Percentiles rank a stretch among this genome's conserved stretches.
Conservation (phyloP, 768 basidiomycete species). For the Termitomyces sp. region DNA sequence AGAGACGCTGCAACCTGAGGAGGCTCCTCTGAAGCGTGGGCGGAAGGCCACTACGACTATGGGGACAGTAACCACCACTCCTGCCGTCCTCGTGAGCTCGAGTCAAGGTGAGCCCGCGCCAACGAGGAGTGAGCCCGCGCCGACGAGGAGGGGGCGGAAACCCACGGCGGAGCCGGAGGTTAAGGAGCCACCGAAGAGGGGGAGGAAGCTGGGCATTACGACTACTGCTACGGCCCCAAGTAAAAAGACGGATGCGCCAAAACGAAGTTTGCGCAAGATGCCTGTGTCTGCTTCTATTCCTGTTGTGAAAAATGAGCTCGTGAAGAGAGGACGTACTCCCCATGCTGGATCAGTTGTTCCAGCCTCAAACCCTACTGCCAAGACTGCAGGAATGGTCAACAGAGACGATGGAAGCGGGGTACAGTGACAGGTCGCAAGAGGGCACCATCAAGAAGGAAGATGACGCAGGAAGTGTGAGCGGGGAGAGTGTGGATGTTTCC, state of each 20-base stretch:
- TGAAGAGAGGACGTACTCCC: conserved; percentile 17
- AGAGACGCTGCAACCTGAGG: conserved; percentile 1
- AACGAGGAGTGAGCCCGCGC: no score
- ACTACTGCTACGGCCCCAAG: background rate
- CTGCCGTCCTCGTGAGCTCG: background rate
- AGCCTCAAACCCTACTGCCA: background rate
- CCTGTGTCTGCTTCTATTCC: background rate
- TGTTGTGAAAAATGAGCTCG: background rate
- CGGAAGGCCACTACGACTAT: no score
- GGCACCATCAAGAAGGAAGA: conserved; percentile 9
- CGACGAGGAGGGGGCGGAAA: background rate
- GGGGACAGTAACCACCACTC: background rate
- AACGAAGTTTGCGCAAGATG: background rate
- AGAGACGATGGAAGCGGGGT: conserved; percentile 1
- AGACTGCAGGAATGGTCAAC: background rate
- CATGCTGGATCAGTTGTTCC: background rate
- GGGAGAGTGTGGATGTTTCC: background rate
- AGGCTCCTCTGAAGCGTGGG: conserved; percentile 9
- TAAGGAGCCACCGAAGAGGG: background rate
- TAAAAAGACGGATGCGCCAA: background rate
- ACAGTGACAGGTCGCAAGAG: conserved; percentile 13
- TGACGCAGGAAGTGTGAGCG: background rate
- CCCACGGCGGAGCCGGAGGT: conserved; percentile 18
- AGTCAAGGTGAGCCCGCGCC: background rate
- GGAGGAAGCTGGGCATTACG: background rate